phyloP scores from a whole-genome alignment of 257 asterid species.

The Solanum lignicaule region DNA sequence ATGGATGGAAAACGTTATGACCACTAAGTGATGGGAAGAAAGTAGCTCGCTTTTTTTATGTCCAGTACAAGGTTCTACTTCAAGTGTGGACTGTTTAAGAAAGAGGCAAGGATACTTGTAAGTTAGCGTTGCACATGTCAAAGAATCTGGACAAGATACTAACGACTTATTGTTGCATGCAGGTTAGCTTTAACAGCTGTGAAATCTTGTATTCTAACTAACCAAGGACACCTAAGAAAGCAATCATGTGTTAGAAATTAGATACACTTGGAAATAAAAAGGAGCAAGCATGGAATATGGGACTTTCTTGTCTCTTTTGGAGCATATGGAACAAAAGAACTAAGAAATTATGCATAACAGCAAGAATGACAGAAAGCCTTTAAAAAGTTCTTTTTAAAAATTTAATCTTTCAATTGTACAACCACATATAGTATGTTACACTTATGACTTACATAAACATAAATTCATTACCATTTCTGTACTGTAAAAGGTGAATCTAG shows the following conservation, averaged over 20 bases:
- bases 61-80: neutral
- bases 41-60: neutral
- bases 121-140: neutral
- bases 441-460: neutral
- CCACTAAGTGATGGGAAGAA: neutral
- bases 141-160: neutral
- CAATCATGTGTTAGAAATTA: neutral
- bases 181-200: neutral
- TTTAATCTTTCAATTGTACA: neutral
- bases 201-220: neutral
- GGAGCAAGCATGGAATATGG: neutral
- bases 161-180: neutral
- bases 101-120: neutral
- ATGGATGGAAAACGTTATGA: neutral
- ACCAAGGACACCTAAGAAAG: neutral
- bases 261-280: neutral
- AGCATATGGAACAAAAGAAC: neutral
- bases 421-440: neutral
- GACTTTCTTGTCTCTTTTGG: neutral
- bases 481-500: neutral
- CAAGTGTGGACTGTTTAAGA: neutral
- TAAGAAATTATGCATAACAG: neutral
- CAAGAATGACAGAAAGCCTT: neutral
- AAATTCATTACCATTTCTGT: neutral
- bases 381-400: neutral